Evolutionary conservation across 345 rosid species (phyloP), one percentile per base, ranked within the genome.

Genomic region (Nephelium lappaceum): DNA sequence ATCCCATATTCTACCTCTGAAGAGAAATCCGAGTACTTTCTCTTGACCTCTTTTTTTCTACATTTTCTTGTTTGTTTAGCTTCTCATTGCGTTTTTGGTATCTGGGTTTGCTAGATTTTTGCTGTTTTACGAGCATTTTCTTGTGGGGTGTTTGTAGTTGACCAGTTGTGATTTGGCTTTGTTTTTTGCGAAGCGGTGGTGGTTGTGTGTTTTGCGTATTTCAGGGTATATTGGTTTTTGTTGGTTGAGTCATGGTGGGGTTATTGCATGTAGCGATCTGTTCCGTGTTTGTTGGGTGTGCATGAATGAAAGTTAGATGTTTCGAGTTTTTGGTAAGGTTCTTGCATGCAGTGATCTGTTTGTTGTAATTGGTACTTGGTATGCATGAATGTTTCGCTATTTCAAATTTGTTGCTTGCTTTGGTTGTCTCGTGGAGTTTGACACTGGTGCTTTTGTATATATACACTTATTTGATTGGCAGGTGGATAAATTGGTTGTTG

Each of bases 1-100:
- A 87, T 86, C 82, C 78, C 84, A 69, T 84, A 92, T 78, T 82
- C 86, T 58, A 77, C 85, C 85, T 79, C 86, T 51, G 91, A 81
- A 67, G 95, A 93, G 68, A 84, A 86, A 80, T 88, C 94, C n/a
- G 93, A 90, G 98, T 95, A 90, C 72, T 61, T 74, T 62, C 75
- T 42, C 84, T 57, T 65, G 75, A 74, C 62, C 76, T 51, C 68
- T 55, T 80, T 53, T 68, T 36, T 18, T 49, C 73, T 76, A 70
- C 60, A 74, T 63, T 45, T 73, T 25, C 11, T 24, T 67, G 24
- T 21, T 15, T 53, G 14, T 49, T 66, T 67, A 49, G 72, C 65
- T 49, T 80, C 64, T 43, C 67, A 43, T 16, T 61, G 67, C 23
- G 45, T 58, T 38, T 1, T 75, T 74, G 42, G 55, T n/a, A 71